Conservation (phyloP, 306 rosid genomes). For the Datisca glomerata region DNA sequence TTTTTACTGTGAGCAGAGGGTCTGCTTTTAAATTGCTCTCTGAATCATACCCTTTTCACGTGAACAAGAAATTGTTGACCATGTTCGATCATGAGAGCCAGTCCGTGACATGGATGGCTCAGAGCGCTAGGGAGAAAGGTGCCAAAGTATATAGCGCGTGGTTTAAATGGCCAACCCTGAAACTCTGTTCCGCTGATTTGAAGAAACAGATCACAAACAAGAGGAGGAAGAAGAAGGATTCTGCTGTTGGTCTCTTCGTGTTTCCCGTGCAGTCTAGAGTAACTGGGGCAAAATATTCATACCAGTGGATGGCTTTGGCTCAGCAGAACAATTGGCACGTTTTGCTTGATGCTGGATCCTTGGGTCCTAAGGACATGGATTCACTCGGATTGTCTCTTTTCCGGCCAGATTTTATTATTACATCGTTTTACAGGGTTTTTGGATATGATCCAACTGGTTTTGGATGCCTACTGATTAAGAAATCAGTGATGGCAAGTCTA, state of each 20-base stretch:
- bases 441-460: conserved; percentile 96
- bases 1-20: conserved; percentile 94
- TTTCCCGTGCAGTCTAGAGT: conserved; percentile 31
- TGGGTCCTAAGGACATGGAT: conserved; percentile 99
- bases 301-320: conserved; percentile 98
- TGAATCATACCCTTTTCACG: conserved; percentile 87
- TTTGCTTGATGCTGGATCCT: conserved; percentile 87
- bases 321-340: conserved; percentile 99
- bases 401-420: conserved; percentile 88
- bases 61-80: conserved; percentile 73
- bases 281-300: conserved; percentile 32
- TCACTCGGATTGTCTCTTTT: conserved; percentile 90
- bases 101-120: conserved; percentile 95
- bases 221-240: conserved; percentile 25
- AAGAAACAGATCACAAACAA: conserved; percentile 74
- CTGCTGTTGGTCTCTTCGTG: conserved; percentile 22
- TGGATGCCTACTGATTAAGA: conserved; percentile 92
- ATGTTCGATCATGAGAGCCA: conserved; percentile 97
- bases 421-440: conserved; percentile 92
- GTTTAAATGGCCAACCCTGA: conserved; percentile 98
- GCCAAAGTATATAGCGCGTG: conserved; percentile 85
- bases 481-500: conserved; percentile 80
- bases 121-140: conserved; percentile 81
- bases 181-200: conserved; percentile 87
- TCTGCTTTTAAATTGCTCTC: conserved; percentile 79